A percentile compares a stretch with the other conserved stretches of the same genome.
These are phyloP conservation scores for Epicoccum sorghinum DNA, from an alignment of 2,329 filamentous ascomycete genomes.

Conservation along the genomic window DNA sequence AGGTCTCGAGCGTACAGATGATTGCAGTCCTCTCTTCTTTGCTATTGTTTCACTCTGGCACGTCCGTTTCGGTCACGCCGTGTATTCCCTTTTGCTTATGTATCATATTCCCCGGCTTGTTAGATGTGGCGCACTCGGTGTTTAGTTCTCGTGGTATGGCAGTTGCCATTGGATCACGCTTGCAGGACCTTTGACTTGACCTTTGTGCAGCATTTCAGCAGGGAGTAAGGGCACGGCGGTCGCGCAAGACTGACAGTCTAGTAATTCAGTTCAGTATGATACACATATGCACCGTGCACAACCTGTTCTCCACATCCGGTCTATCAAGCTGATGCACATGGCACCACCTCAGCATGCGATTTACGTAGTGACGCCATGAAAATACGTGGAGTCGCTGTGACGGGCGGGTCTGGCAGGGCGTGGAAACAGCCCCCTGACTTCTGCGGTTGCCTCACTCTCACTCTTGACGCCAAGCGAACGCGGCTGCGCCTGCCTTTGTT, in stretches of 20 bases:
- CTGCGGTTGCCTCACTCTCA: slow-evolving; percentile 13
- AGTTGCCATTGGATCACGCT: slow-evolving; percentile 6
- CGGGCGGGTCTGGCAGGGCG: slow-evolving; percentile 6
- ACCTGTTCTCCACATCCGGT: neutral
- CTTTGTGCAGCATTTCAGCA: slow-evolving; percentile 26
- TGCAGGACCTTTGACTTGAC: slow-evolving; percentile 14
- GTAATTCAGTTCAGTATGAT: slow-evolving; percentile 14
- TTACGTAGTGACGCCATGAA: neutral
- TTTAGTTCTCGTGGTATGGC: slow-evolving; percentile 15
- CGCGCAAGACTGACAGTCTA: slow-evolving; percentile 7
- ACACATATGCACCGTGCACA: neutral
- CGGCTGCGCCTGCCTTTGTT: slow-evolving; percentile 17
- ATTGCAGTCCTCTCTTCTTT: slow-evolving; percentile 9
- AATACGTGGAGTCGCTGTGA: slow-evolving; percentile 6
- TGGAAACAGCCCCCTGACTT: slow-evolving; percentile 7
- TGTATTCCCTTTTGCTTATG: slow-evolving; percentile 29
- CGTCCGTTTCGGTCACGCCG: slow-evolving; percentile 13
- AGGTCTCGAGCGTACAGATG: slow-evolving; percentile 33
- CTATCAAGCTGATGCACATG: neutral
- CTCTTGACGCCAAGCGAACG: slow-evolving; percentile 7
- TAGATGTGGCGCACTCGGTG: slow-evolving; percentile 21
- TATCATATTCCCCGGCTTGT: slow-evolving; percentile 23
- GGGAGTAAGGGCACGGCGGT: slow-evolving; percentile 22
- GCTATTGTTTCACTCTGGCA: slow-evolving; percentile 15
- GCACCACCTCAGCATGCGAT: neutral